Conservation (phyloP, 495 filamentous ascomycete genomes). For the Penicillium roqueforti region DNA sequence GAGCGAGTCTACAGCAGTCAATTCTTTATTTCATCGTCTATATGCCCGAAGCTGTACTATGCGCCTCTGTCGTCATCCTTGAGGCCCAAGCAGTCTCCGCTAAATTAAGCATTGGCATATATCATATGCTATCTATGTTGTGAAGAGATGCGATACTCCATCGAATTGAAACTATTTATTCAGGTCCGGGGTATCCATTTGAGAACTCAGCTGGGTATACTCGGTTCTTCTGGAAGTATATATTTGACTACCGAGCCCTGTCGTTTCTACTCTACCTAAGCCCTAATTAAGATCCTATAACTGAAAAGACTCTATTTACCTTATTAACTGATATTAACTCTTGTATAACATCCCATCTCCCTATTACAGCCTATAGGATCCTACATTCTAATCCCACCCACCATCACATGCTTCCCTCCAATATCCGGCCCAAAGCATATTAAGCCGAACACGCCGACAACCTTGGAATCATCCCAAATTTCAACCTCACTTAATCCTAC, state of each 20-base stretch:
- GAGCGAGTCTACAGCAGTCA: background rate
- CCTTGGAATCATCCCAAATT: background rate
- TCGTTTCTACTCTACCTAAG: background rate
- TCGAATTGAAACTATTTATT: too few species aligned
- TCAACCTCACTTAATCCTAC: background rate
- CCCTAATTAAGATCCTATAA: background rate
- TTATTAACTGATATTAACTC: too few species aligned
- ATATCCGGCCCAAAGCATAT: constrained; percentile 11
- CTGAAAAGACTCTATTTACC: background rate
- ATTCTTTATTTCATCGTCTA: background rate
- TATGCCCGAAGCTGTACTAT: background rate
- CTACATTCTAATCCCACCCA: background rate
- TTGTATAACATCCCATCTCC: background rate
- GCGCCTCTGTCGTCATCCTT: constrained; percentile 29
- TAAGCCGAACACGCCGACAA: constrained; percentile 11
- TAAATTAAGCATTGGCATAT: constrained; percentile 7
- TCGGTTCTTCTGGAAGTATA: too few species aligned
- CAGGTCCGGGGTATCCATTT: background rate
- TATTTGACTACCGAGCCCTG: background rate
- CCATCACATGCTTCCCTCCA: constrained; percentile 25
- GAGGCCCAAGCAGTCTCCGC: constrained; percentile 5
- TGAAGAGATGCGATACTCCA: too few species aligned
- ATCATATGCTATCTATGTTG: background rate
- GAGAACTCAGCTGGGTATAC: background rate
- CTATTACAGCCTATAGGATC: background rate